Percentiles rank a stretch among this genome's conserved stretches.
Conservation (phyloP, 1,284 basidiomycete species). For the Phlebopus sp. region DNA sequence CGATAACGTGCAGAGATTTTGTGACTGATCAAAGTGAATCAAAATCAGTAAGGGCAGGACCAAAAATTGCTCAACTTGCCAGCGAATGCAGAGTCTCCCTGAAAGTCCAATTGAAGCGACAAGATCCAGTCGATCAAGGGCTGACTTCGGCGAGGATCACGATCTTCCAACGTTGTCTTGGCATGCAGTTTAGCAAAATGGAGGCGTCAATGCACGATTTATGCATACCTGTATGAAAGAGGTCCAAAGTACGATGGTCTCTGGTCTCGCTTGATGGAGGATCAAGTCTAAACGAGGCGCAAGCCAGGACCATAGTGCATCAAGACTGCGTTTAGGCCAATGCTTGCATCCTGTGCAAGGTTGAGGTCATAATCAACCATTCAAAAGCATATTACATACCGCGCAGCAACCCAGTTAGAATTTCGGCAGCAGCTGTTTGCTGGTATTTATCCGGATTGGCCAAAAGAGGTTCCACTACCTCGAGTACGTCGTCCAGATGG, state of each 20-base stretch:
- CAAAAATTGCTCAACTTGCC: slow-evolving; percentile 43
- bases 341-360: slow-evolving; percentile 79
- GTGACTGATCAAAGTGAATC: slow-evolving; percentile 47
- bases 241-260: slow-evolving; percentile 78
- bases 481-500: slow-evolving; percentile 52
- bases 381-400: slow-evolving; percentile 37
- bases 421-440: slow-evolving; percentile 88
- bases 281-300: slow-evolving; percentile 66
- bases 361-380: slow-evolving; percentile 9
- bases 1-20: slow-evolving; percentile 62
- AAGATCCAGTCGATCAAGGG: slow-evolving; percentile 81
- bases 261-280: slow-evolving; percentile 79
- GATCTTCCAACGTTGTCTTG: slow-evolving; percentile 45
- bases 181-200: slow-evolving; percentile 7
- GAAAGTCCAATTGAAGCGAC: slow-evolving; percentile 76
- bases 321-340: slow-evolving; percentile 68
- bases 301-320: slow-evolving; percentile 82
- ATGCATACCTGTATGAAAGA: slow-evolving; percentile 52
- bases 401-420: slow-evolving; percentile 73
- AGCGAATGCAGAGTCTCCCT: slow-evolving; percentile 72
- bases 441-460: slow-evolving; percentile 83
- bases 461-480: slow-evolving; percentile 58
- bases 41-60: slow-evolving; percentile 9
- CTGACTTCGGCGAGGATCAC: slow-evolving; percentile 85
- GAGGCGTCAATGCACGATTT: background rate